Base-by-base conservation (phyloP, 192 early-diverging fungal species). In the Umbelopsis vinacea region DNA sequence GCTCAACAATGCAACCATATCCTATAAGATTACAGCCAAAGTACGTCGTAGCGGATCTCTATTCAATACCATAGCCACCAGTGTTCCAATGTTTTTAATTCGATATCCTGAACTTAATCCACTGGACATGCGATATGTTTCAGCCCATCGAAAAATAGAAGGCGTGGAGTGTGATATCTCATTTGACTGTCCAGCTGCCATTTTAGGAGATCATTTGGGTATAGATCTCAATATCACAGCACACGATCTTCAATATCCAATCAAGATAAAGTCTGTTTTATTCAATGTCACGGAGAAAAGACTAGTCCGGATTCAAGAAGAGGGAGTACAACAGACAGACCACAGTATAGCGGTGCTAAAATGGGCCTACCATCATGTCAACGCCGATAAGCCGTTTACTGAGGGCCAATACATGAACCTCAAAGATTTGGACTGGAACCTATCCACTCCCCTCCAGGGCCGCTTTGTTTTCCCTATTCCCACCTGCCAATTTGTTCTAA, bases 401-500 rank as follows among this genome's bases (percentile, higher is more conserved):
- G 57, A 63, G 0, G 26, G 57, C 6, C 10, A 22, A 6, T 63
- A 63, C 19, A 37, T n/a, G 26, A 78, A 78, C 54, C 6, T 78
- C 6, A 78, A 78, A 37, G 29, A 53, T 1, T 7, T 78, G 21
- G 47, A 74, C n/a, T 63, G 57, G 57, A 29, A 63, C n/a, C 57
- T 63, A 12, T 29, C 24, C 0, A 37, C 57, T n/a, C 57, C 57
- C 15, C 29, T 63, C 3, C 57, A 54, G 40, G 72, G 72, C 0
- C 68, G 72, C 3, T 78, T 78, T 74, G 76, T 74, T 6, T n/a
- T 78, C 19, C 72, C 76, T 46, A 29, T 78, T n/a, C 76, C 76
- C 38, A 47, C 46, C n/a, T 78, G 76, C 14, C 52, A 52, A 8
- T 48, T 63, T 17, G 17, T 78, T 15, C 21, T 78, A 23, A 26